Evolutionary conservation across 2,329 filamentous ascomycete genomes (phyloP).

Genomic region (Amauroascus niger): DNA sequence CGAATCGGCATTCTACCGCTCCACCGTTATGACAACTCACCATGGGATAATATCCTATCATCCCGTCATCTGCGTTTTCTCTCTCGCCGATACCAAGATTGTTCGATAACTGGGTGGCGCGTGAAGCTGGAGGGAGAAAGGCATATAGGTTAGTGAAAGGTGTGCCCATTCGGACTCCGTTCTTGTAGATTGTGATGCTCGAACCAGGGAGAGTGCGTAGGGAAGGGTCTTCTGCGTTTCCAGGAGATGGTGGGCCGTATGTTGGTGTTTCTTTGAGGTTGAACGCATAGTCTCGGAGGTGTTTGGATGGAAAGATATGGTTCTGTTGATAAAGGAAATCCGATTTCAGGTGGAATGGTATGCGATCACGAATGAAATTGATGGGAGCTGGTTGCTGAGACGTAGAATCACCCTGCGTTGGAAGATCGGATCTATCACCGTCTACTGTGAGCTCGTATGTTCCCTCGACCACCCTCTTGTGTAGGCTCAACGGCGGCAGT

Average conservation of each 20-base stretch:
- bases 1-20: slow-evolving; percentile 87
- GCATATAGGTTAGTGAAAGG: slow-evolving; percentile 80
- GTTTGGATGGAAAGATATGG: slow-evolving; percentile 63
- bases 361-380: slow-evolving; percentile 88
- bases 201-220: slow-evolving; percentile 79
- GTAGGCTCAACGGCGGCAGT: slow-evolving; percentile 72
- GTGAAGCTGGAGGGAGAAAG: slow-evolving; percentile 81
- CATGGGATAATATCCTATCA: slow-evolving; percentile 90
- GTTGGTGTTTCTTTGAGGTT: slow-evolving; percentile 39
- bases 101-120: slow-evolving; percentile 36
- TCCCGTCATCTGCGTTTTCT: slow-evolving; percentile 84
- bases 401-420: neutral
- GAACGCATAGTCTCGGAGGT: slow-evolving; percentile 62
- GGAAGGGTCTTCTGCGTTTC: slow-evolving; percentile 61
- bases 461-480: slow-evolving; percentile 78
- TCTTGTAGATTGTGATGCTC: slow-evolving; percentile 83
- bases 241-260: slow-evolving; percentile 44
- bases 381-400: slow-evolving; percentile 47
- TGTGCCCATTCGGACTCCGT: slow-evolving; percentile 74
- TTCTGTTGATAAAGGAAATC: slow-evolving; percentile 77
- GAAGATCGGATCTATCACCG: slow-evolving; percentile 21
- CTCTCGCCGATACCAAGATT: slow-evolving; percentile 55
- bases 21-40: slow-evolving; percentile 87
- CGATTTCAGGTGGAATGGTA: slow-evolving; percentile 87
- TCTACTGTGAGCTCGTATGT: slow-evolving; percentile 83